phyloP scores from a whole-genome alignment of 352 stramenopile genomes.

The Phytophthora crassamura region DNA sequence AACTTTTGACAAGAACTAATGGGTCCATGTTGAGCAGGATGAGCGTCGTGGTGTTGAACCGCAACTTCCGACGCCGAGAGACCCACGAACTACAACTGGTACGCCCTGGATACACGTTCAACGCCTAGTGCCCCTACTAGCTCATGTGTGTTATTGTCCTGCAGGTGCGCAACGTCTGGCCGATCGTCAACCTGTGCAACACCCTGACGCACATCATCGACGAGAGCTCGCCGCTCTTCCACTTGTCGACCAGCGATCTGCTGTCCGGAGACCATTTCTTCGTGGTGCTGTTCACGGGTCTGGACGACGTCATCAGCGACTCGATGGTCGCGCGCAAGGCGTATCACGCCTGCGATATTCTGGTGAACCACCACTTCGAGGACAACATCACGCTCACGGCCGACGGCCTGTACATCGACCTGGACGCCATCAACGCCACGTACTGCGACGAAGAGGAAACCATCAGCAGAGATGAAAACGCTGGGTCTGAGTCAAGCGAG shows the following conservation, averaged over 20 bases:
- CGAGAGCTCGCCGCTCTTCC: slow-evolving; percentile 53
- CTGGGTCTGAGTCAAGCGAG: slow-evolving; percentile 1
- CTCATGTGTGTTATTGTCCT: neutral
- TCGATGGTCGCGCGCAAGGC: slow-evolving; percentile 67
- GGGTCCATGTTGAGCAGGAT: slow-evolving; percentile 30
- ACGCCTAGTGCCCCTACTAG: neutral
- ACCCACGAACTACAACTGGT: slow-evolving; percentile 63
- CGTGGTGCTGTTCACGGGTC: slow-evolving; percentile 60
- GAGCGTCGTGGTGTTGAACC: slow-evolving; percentile 62
- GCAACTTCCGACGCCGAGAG: slow-evolving; percentile 46
- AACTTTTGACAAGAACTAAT: neutral
- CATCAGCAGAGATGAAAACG: neutral
- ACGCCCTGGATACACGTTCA: neutral
- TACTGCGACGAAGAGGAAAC: slow-evolving; percentile 10
- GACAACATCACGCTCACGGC: slow-evolving; percentile 65
- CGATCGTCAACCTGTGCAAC: slow-evolving; percentile 62
- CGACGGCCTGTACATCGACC: slow-evolving; percentile 63
- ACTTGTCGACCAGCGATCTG: slow-evolving; percentile 52
- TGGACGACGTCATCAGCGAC: slow-evolving; percentile 63
- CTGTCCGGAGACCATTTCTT: slow-evolving; percentile 62
- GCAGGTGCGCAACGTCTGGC: slow-evolving; percentile 66
- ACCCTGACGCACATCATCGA: slow-evolving; percentile 68
- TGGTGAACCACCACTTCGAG: slow-evolving; percentile 66
- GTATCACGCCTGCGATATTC: slow-evolving; percentile 66
- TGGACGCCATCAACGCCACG: slow-evolving; percentile 64